A percentile compares a stretch with the other conserved stretches of the same genome.
These are phyloP conservation scores for Suillus subluteus DNA, from an alignment of 768 basidiomycete genomes.

Conservation along the genomic window DNA sequence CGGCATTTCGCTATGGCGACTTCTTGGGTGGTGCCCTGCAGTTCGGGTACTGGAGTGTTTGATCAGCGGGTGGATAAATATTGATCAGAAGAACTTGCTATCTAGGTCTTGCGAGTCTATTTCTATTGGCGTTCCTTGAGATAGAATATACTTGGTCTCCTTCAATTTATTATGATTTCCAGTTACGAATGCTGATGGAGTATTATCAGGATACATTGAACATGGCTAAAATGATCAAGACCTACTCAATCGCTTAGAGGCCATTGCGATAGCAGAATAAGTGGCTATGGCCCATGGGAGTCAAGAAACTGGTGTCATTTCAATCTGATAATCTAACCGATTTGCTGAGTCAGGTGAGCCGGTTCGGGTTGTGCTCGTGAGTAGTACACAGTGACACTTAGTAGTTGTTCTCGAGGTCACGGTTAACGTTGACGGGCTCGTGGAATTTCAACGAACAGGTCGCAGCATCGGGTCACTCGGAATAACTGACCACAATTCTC, in stretches of 20 bases:
- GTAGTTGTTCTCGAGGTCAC: conserved; percentile 11
- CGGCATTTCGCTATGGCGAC: conserved; percentile 88
- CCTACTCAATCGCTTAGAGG: conserved; percentile 29
- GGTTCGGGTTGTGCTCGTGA: conserved; percentile 8
- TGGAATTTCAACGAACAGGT: not conserved
- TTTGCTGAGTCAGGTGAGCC: conserved; percentile 10
- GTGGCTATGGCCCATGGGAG: not conserved
- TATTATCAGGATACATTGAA: conserved; percentile 15
- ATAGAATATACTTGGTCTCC: conserved; percentile 86
- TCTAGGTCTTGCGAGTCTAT: conserved; percentile 82
- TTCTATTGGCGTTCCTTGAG: conserved; percentile 64
- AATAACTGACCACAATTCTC: too few relatives aligned
- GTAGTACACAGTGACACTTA: not conserved
- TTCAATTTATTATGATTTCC: conserved; percentile 91
- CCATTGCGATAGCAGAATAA: conserved; percentile 19
- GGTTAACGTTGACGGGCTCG: conserved; percentile 19
- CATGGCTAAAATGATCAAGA: not conserved
- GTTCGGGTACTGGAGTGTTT: conserved; percentile 73
- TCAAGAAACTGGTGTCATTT: not conserved
- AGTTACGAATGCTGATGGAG: conserved; percentile 83
- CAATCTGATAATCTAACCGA: conserved; percentile 1
- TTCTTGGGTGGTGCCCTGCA: conserved; percentile 92
- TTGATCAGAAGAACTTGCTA: conserved; percentile 48
- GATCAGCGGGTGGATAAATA: not conserved
- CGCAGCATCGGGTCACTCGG: not conserved